Evolutionary conservation across 441 rosid genomes (phyloP).

Genomic region (Capsella rubella): DNA sequence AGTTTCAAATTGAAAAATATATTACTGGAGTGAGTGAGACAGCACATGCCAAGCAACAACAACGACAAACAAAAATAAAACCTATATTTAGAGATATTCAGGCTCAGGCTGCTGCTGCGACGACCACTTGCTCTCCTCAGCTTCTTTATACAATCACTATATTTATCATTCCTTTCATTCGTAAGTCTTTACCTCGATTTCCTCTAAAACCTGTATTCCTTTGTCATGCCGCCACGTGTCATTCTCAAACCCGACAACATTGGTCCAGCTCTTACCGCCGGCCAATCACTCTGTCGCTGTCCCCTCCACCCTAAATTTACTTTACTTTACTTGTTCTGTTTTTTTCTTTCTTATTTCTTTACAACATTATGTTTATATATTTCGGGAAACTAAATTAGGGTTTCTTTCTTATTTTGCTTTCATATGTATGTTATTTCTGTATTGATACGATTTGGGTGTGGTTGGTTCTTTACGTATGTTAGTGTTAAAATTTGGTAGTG

Average conservation of each 20-base stretch:
- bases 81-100: neutral
- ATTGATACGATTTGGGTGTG: too few relatives aligned
- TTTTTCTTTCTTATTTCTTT: too few relatives aligned
- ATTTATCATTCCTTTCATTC: constrained; percentile 2
- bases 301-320: neutral
- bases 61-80: too few relatives aligned
- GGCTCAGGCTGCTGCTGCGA: constrained; percentile 17
- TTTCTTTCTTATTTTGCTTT: too few relatives aligned
- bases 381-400: too few relatives aligned
- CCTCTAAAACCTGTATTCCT: constrained; percentile 31
- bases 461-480: too few relatives aligned
- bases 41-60: constrained; percentile 39
- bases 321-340: too few relatives aligned
- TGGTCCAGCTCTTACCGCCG: constrained; percentile 35
- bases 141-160: too few relatives aligned
- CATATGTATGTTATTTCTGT: too few relatives aligned
- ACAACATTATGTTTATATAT: too few relatives aligned
- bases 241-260: constrained; percentile 1
- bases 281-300: constrained; percentile 36
- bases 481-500: too few relatives aligned
- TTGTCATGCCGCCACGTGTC: constrained; percentile 41
- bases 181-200: constrained; percentile 34
- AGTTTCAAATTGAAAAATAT: constrained; percentile 12
- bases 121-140: constrained; percentile 34
- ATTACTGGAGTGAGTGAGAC: constrained; percentile 41